Percentiles rank a stretch among this genome's conserved stretches.
phyloP scores from a whole-genome alignment of 371 early-diverging fungal genomes.

The Conidiobolus incongruus region DNA sequence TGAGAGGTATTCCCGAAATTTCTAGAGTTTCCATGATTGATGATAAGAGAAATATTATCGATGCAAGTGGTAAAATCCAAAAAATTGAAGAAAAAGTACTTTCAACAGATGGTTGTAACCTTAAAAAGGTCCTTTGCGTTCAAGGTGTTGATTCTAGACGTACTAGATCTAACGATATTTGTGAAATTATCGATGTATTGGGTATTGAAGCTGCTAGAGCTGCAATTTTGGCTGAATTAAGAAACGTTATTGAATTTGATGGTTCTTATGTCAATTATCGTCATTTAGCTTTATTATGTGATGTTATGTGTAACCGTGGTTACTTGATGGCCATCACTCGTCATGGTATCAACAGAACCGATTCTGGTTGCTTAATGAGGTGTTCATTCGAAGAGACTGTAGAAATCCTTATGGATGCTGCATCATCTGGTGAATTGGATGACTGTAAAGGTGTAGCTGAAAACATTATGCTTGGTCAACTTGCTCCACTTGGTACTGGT shows the following conservation, averaged over 20 bases:
- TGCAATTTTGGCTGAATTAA: constrained; percentile 80
- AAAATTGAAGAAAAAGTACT: constrained; percentile 60
- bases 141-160: constrained; percentile 60
- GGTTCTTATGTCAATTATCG: constrained; percentile 99
- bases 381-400: constrained; percentile 99
- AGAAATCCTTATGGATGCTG: constrained; percentile 97
- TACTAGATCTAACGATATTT: constrained; percentile 81
- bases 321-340: constrained; percentile 94
- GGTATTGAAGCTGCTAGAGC: constrained; percentile 97
- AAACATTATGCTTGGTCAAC: constrained; percentile 96
- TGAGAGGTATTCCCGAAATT: constrained; percentile 84
- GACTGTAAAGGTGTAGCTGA: constrained; percentile 93
- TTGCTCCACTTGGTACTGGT: constrained; percentile 97
- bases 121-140: constrained; percentile 70
- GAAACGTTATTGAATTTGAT: constrained; percentile 92
- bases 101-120: constrained; percentile 94
- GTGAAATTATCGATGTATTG: constrained; percentile 83
- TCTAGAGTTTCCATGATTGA: constrained; percentile 76
- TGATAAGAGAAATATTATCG: constrained; percentile 12
- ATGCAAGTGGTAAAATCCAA: constrained; percentile 38
- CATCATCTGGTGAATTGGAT: constrained; percentile 81
- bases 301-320: constrained; percentile 97
- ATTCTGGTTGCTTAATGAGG: constrained; percentile 90
- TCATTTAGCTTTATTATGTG: constrained; percentile 89
- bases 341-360: constrained; percentile 97